phyloP scores from a whole-genome alignment of 129 eudicot genomes.

The Rutidosis leptorrhynchoides region DNA sequence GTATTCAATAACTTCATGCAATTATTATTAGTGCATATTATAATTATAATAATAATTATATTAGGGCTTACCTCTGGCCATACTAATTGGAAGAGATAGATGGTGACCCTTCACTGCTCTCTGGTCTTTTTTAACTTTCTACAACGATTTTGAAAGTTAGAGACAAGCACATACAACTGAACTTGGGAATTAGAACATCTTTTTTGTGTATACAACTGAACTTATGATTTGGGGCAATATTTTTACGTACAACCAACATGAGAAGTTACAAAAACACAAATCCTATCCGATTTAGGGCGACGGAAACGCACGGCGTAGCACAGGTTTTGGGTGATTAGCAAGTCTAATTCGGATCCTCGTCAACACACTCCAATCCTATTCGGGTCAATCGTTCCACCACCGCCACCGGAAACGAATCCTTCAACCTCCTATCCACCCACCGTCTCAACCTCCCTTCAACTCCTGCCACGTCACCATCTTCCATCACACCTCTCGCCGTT shows the following conservation, averaged over 20 bases:
- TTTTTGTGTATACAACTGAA: too few relatives aligned
- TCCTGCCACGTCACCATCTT: slow-evolving; percentile 29
- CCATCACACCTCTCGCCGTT: slow-evolving; percentile 61
- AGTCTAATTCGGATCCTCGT: slow-evolving; percentile 57
- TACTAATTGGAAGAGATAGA: slow-evolving; percentile 51
- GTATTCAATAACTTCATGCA: slow-evolving; percentile 6
- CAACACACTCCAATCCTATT: slow-evolving; percentile 73
- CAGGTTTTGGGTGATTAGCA: too few relatives aligned
- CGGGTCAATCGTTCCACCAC: slow-evolving; percentile 66
- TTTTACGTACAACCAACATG: too few relatives aligned
- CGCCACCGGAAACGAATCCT: slow-evolving; percentile 85
- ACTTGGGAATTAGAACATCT: too few relatives aligned
- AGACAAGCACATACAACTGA: too few relatives aligned
- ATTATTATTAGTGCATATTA: slow-evolving; percentile 14
- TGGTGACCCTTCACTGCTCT: slow-evolving; percentile 37
- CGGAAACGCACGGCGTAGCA: too few relatives aligned
- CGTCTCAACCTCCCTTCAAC: slow-evolving; percentile 67
- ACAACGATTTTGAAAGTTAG: slow-evolving; percentile 28
- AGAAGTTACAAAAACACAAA: too few relatives aligned
- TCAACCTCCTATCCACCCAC: slow-evolving; percentile 81
- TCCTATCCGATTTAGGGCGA: too few relatives aligned
- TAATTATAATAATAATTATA: too few relatives aligned
- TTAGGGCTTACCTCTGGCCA: slow-evolving; percentile 49
- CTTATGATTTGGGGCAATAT: too few relatives aligned
- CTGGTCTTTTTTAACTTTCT: slow-evolving; percentile 31